Base-by-base conservation (phyloP, 1,284 basidiomycete genomes). In the Pyrrhoderma lamaoense region DNA sequence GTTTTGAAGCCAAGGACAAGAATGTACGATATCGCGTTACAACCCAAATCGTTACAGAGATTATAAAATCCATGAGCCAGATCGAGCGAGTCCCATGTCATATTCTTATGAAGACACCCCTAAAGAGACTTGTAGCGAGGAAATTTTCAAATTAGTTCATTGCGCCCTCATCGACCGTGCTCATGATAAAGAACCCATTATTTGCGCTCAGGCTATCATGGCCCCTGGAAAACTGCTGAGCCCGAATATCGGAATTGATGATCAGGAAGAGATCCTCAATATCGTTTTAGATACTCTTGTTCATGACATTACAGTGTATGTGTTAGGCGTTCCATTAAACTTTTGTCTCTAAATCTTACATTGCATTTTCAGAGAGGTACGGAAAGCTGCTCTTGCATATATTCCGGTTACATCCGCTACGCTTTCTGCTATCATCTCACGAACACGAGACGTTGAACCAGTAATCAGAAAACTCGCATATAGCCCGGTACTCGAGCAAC, bases 1-100 rank as follows among this genome's bases (percentile, higher is more conserved):
- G 93, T 0, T 93, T 93, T 66, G 66, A 76, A 9, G 89, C 93
- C 2, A 97, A 95, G 67, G 88, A 94, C 72, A 97, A 95, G 72
- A 77, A 79, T 49, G 85, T 90, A 21, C 78, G 93, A 9, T 92
- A 85, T 61, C 79, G 93, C 16, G 85, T 83, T 54, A n/a, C n/a
- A n/a, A 77, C 90, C 0, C 84, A 89, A 53, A 68, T 89, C 35
- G 77, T 90, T n/a, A 82, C 85, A 0, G 83, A 89, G 58, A 82
- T 92, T 70, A 84, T 94, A 45, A 75, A 81, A 3, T 80, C 83
- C 55, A 70, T 94, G 1, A 87, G 87, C 9, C 86, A 91, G 68
- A 79, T 94, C 40, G 90, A 93, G 91, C 87, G 63, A 58, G 85
- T 2, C 11, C 25, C 35, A 7, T 22, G 22, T 21, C 51, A 19